phyloP scores from a whole-genome alignment of 345 rosid genomes.

The Cochlearia excelsa region DNA sequence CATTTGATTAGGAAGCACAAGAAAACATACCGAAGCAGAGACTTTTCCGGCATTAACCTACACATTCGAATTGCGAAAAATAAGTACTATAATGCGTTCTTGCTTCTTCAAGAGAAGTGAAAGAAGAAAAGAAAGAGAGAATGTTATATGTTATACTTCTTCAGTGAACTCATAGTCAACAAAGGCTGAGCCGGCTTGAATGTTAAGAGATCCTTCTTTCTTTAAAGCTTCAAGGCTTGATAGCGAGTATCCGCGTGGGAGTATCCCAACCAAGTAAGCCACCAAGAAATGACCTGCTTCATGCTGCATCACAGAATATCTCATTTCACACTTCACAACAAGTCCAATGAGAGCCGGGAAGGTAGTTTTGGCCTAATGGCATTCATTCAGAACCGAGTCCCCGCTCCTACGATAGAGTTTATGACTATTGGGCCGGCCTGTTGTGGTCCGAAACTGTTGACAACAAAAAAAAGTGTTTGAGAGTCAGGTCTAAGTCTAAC shows the following conservation, averaged over 20 bases:
- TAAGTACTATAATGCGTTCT: conserved; percentile 9
- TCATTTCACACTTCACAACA: not conserved
- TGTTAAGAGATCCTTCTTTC: conserved; percentile 87
- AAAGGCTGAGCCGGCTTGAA: conserved; percentile 91
- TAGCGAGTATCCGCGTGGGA: conserved; percentile 71
- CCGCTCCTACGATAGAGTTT: too few species aligned
- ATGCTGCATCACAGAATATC: conserved; percentile 48
- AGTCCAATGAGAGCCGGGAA: not conserved
- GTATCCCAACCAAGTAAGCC: conserved; percentile 79
- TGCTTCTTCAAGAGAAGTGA: not conserved
- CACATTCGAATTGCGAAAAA: conserved; percentile 17
- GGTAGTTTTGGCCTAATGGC: too few species aligned
- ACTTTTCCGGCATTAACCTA: conserved; percentile 81
- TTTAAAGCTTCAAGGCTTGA: conserved; percentile 74
- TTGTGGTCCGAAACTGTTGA: too few species aligned
- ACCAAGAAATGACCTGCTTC: conserved; percentile 99
- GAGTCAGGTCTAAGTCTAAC: conserved; percentile 31
- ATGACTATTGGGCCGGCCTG: too few species aligned
- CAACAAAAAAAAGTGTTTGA: too few species aligned
- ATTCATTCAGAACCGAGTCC: too few species aligned
- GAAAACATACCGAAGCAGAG: conserved; percentile 59
- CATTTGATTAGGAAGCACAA: not conserved
- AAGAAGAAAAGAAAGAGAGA: conserved; percentile 6
- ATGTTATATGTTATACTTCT: conserved; percentile 48
- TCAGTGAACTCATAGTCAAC: conserved; percentile 86